Base-by-base conservation (phyloP, 805 yeast genomes). In the Torulaspora quercuum region DNA sequence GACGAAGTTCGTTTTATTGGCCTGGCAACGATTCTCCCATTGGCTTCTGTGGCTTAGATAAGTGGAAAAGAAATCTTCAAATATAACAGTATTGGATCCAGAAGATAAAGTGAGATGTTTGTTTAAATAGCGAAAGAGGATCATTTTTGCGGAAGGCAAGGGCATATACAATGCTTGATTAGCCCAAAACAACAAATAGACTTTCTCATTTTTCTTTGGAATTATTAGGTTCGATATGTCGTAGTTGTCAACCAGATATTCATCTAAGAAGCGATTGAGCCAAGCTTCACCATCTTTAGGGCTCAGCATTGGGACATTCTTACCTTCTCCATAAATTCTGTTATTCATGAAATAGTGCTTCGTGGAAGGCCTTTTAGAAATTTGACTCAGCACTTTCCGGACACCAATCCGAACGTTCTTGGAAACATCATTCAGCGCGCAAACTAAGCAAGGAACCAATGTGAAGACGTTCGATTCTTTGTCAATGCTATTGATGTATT, bases 201-300 rank as follows among this genome's bases (percentile, higher is more conserved):
- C 63, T 39, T 74, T 72, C 10, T 80, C 81, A 27, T 73, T 77
- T 49, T 72, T 75, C 53, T 80, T 79, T 16, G 65, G 67, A 27
- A 68, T 65, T 3, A 73, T 50, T 18, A 71, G 58, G 44, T 61
- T 41, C 37, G 68, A 55, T 41, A 76, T 57, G 49, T 74, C 77
- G 16, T 64, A 57, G 21, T 61, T 61, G 46, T 80, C 88, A 44
- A 78, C 57, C 13, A 67, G 61, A 37, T 73, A 67, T 38, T 73
- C 77, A 6, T 66, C 63, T 39, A 64, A 42, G 27, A 78, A 52
- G 6, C 60, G 59, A 10, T 57, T 51, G 10, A 75, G 41, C 45
- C 84, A 60, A 2, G 49, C 37, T 13, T 59, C 59, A n/a, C 78
- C 76, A 53, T 87, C 95, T 29, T 73, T 73, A 23, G 87, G 82